Percentiles rank a stretch among this genome's conserved stretches.
Conservation (phyloP, 2,329 filamentous ascomycete species). For the Fusarium temperatum region DNA sequence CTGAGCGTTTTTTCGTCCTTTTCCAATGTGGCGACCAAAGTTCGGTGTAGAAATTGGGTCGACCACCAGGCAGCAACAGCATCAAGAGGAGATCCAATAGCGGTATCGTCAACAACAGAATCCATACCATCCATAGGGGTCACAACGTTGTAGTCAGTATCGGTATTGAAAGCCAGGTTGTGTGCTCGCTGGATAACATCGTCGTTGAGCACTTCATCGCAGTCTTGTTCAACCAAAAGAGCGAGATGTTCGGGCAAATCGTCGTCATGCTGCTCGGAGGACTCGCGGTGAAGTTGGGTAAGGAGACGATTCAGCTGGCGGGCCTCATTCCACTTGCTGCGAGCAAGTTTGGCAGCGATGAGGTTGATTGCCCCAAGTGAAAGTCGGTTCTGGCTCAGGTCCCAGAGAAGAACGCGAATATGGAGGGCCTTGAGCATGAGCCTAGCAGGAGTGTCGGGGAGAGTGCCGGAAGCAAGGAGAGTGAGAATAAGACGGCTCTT, state of each 20-base stretch:
- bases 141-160: constrained; percentile 72
- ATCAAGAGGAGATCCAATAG: constrained; percentile 87
- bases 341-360: constrained; percentile 77
- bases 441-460: constrained; percentile 82
- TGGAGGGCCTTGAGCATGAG: constrained; percentile 94
- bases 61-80: constrained; percentile 94
- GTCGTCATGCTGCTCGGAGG: constrained; percentile 61
- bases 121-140: constrained; percentile 78
- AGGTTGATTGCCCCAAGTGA: constrained; percentile 72
- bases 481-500: constrained; percentile 87
- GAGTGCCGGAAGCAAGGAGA: constrained; percentile 84
- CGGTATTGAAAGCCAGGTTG: constrained; percentile 88
- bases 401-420: constrained; percentile 88
- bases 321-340: constrained; percentile 83
- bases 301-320: constrained; percentile 67
- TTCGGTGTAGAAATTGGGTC: constrained; percentile 74
- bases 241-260: constrained; percentile 79
- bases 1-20: constrained; percentile 51
- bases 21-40: constrained; percentile 70
- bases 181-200: constrained; percentile 84
- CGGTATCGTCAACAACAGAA: constrained; percentile 82
- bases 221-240: constrained; percentile 78
- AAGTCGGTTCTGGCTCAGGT: constrained; percentile 71
- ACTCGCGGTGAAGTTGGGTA: constrained; percentile 51
- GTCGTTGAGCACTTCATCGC: constrained; percentile 81